A percentile compares a stretch with the other conserved stretches of the same genome.
These are phyloP conservation scores for Pichia sp. DNA, from an alignment of 1,139 yeast species.

Conservation along the genomic window DNA sequence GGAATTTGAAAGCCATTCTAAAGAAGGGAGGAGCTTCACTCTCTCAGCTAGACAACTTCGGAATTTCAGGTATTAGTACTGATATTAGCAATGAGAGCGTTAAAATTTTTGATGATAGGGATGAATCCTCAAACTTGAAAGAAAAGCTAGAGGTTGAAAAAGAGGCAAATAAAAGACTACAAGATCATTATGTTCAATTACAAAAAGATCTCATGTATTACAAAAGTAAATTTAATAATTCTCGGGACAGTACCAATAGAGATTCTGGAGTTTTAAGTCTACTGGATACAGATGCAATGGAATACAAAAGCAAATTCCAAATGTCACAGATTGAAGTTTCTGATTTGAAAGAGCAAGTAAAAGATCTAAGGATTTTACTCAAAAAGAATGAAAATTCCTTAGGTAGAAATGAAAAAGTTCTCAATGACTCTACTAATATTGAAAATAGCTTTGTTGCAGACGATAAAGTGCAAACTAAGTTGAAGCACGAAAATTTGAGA, in stretches of 20 bases:
- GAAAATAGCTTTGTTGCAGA: slow-evolving; percentile 13
- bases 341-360: slow-evolving; percentile 24
- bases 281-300: slow-evolving; percentile 20
- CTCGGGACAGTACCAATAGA: slow-evolving; percentile 22
- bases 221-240: slow-evolving; percentile 25
- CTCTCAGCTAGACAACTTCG: slow-evolving; percentile 1
- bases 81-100: slow-evolving; percentile 2
- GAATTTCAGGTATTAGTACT: slow-evolving; percentile 1
- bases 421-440: slow-evolving; percentile 5
- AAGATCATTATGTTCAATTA: slow-evolving; percentile 29
- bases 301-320: slow-evolving; percentile 29
- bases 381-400: background rate
- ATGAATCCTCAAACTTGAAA: slow-evolving; percentile 24
- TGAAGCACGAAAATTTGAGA: slow-evolving; percentile 35
- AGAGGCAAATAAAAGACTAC: slow-evolving; percentile 30
- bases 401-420: background rate
- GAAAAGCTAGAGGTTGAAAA: slow-evolving; percentile 32
- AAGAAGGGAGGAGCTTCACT: slow-evolving; percentile 25
- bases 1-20: slow-evolving; percentile 40
- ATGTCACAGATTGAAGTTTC: slow-evolving; percentile 26
- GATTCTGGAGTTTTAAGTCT: slow-evolving; percentile 11
- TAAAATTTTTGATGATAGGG: slow-evolving; percentile 14
- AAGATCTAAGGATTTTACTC: slow-evolving; percentile 7
- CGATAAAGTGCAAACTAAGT: slow-evolving; percentile 13
- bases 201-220: slow-evolving; percentile 31